These are phyloP conservation scores for Annulohypoxylon truncatum DNA, from an alignment of 2,329 filamentous ascomycete species.

Conservation along the genomic window DNA sequence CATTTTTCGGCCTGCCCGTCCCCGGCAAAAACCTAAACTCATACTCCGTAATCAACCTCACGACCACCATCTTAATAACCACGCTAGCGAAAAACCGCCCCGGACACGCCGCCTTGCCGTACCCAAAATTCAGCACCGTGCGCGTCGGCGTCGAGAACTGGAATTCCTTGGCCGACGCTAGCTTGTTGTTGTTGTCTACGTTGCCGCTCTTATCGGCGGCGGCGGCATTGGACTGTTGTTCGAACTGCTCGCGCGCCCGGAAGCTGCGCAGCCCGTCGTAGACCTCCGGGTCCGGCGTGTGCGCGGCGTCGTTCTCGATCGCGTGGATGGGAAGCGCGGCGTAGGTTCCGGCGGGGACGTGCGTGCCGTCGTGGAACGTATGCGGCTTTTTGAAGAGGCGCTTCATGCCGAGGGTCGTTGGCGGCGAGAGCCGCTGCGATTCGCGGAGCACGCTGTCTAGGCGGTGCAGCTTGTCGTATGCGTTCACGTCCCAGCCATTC, in stretches of 20 bases:
- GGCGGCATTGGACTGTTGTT: too few relatives aligned
- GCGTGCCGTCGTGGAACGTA: conserved; percentile 7
- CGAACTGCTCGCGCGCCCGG: background rate
- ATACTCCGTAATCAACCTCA: background rate
- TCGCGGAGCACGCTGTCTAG: conserved; percentile 23
- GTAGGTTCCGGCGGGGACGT: background rate
- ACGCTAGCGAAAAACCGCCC: background rate
- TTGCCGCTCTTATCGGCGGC: too few relatives aligned
- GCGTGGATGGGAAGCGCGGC: background rate
- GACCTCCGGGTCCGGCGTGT: background rate
- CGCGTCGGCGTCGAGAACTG: background rate
- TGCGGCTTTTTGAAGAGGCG: background rate
- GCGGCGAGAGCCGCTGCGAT: conserved; percentile 21
- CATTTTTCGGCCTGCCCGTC: background rate
- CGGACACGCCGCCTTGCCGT: background rate
- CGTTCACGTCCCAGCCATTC: background rate
- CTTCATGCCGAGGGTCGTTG: conserved; percentile 7
- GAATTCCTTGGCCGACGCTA: too few relatives aligned
- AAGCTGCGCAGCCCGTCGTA: background rate
- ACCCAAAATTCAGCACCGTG: background rate
- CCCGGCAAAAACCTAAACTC: background rate
- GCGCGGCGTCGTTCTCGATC: background rate
- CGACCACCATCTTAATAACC: background rate
- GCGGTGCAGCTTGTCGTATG: conserved; percentile 14
- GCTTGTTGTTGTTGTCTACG: too few relatives aligned